Evolutionary conservation across 2,329 filamentous ascomycete genomes (phyloP).

Genomic region (Chrysosporium keratinophilum): DNA sequence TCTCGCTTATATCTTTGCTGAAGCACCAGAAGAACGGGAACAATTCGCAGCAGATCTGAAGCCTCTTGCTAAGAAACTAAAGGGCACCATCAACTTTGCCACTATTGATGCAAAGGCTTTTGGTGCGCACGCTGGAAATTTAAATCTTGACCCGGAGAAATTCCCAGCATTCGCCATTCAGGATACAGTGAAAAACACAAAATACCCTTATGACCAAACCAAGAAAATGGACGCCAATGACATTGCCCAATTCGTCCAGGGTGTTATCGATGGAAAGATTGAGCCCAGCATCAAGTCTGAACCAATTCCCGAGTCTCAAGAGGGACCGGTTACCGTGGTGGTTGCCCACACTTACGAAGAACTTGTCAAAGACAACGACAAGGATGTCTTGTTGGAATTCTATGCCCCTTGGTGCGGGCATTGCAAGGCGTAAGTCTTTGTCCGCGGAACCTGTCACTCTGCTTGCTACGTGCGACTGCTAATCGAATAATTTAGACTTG

Average conservation of each 20-base stretch:
- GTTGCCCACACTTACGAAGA: conserved; percentile 92
- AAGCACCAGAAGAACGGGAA: conserved; percentile 80
- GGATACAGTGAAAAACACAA: conserved; percentile 87
- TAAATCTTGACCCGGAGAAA: conserved; percentile 90
- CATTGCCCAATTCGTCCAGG: conserved; percentile 73
- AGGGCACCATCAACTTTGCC: conserved; percentile 92
- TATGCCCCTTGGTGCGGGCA: conserved; percentile 80
- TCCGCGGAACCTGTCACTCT: too few relatives aligned
- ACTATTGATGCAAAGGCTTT: conserved; percentile 93
- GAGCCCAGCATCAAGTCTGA: conserved; percentile 98
- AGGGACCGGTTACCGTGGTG: conserved; percentile 74
- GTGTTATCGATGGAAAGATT: conserved; percentile 77
- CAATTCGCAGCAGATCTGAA: conserved; percentile 67
- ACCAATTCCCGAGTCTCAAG: conserved; percentile 85
- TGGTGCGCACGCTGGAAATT: conserved; percentile 88
- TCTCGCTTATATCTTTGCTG: conserved; percentile 94
- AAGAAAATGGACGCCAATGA: conserved; percentile 63
- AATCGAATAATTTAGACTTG: conserved; percentile 36
- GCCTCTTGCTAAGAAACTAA: conserved; percentile 79
- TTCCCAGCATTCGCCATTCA: conserved; percentile 98
- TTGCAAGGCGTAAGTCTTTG: conserved; percentile 51
- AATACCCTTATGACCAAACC: conserved; percentile 86
- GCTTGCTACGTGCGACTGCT: conserved; percentile 2
- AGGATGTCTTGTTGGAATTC: conserved; percentile 97
- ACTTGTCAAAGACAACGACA: conserved; percentile 80